phyloP scores from a whole-genome alignment of 2,329 filamentous ascomycete species.

The Sphaceloma murrayae region DNA sequence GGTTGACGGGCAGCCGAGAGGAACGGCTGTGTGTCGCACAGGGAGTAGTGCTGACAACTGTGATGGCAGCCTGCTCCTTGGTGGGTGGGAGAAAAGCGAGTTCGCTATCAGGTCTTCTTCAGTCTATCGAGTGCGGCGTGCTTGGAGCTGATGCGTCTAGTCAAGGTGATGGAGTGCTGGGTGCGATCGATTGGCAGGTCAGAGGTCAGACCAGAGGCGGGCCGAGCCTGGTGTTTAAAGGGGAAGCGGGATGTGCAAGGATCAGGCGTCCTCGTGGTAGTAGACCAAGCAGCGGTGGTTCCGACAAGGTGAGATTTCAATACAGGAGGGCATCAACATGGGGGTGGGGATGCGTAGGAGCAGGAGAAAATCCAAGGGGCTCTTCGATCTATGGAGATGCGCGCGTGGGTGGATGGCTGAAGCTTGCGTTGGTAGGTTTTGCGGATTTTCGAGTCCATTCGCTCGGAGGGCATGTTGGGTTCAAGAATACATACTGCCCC shows the following conservation, averaged over 20 bases:
- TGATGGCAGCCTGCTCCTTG: too few relatives aligned
- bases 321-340: conserved; percentile 1
- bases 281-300: conserved; percentile 1
- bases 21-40: conserved; percentile 16
- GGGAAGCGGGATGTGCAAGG: conserved; percentile 13
- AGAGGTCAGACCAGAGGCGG: conserved; percentile 3
- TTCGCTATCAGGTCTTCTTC: too few relatives aligned
- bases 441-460: not conserved
- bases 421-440: conserved; percentile 12
- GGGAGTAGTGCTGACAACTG: not conserved
- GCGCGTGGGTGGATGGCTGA: not conserved
- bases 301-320: conserved; percentile 9
- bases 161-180: conserved; percentile 8
- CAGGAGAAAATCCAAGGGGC: too few relatives aligned
- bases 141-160: conserved; percentile 12
- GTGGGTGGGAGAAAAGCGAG: too few relatives aligned
- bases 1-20: conserved; percentile 7
- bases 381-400: too few relatives aligned
- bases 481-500: too few relatives aligned
- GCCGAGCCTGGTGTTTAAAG: conserved; percentile 10
- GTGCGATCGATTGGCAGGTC: conserved; percentile 14
- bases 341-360: not conserved
- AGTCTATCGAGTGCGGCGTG: conserved; percentile 10
- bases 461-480: too few relatives aligned
- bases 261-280: conserved; percentile 11